phyloP scores from a whole-genome alignment of 2,329 filamentous ascomycete species.

The Parastagonospora nodorum region DNA sequence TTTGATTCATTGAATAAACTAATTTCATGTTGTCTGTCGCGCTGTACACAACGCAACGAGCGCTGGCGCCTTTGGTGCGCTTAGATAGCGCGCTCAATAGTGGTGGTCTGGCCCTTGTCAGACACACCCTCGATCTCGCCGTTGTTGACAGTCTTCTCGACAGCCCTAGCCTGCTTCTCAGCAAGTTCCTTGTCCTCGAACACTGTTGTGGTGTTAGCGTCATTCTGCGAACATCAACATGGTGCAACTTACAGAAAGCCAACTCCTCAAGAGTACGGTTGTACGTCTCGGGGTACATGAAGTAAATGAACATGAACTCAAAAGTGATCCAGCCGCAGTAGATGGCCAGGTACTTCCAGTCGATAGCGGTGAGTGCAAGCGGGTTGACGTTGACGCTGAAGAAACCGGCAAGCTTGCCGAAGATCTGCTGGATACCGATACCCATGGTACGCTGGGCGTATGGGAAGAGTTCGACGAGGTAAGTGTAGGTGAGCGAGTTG shows the following conservation, averaged over 20 bases:
- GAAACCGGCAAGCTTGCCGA: constrained; percentile 56
- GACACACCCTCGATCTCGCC: constrained; percentile 12
- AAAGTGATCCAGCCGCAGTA: constrained; percentile 61
- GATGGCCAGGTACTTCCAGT: constrained; percentile 61
- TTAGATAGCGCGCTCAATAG: constrained; percentile 26
- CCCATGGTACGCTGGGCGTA: constrained; percentile 63
- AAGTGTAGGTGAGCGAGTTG: constrained; percentile 68
- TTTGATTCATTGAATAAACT: not conserved
- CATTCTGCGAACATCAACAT: accelerated
- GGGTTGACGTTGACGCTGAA: constrained; percentile 60
- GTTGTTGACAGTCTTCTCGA: constrained; percentile 42
- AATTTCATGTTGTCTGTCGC: not conserved
- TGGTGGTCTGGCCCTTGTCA: constrained; percentile 22
- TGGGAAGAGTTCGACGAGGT: constrained; percentile 64
- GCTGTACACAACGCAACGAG: not conserved
- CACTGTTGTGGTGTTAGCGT: constrained; percentile 28
- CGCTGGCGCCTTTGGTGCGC: not conserved
- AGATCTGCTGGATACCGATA: constrained; percentile 63
- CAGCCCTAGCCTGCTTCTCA: constrained; percentile 38
- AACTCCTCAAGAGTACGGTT: constrained; percentile 65
- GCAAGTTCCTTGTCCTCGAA: constrained; percentile 43
- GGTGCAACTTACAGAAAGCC: constrained; percentile 45
- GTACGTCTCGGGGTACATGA: constrained; percentile 67
- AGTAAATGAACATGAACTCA: constrained; percentile 61
- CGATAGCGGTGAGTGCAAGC: constrained; percentile 60